phyloP scores from a whole-genome alignment of 352 stramenopile genomes.

The Phytophthora tentaculata region DNA sequence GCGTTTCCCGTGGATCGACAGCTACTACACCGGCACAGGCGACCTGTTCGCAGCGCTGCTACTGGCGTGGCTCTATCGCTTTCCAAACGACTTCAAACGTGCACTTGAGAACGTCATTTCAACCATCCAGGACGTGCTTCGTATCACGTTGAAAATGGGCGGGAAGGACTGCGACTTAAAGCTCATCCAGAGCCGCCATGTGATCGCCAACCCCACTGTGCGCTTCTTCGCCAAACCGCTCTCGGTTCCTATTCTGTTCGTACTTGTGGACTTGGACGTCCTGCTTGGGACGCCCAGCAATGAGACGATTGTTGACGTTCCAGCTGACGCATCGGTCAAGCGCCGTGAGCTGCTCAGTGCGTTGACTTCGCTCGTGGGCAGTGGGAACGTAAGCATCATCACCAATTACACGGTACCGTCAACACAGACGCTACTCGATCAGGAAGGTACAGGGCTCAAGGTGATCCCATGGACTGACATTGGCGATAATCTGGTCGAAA shows the following conservation, averaged over 20 bases:
- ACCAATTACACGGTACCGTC: conserved; percentile 37
- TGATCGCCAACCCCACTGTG: conserved; percentile 67
- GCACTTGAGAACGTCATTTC: conserved; percentile 80
- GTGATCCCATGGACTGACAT: conserved; percentile 26
- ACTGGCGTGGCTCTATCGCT: conserved; percentile 77
- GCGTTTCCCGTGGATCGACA: conserved; percentile 78
- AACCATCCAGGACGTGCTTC: conserved; percentile 83
- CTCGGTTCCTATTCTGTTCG: conserved; percentile 33
- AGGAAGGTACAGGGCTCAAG: conserved; percentile 10
- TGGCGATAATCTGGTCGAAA: conserved; percentile 20
- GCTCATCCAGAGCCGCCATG: conserved; percentile 80
- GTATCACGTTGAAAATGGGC: conserved; percentile 65
- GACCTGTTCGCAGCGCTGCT: conserved; percentile 86
- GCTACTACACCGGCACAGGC: conserved; percentile 86
- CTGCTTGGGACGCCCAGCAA: conserved; percentile 27
- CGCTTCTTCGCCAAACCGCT: conserved; percentile 57
- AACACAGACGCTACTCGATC: conserved; percentile 22
- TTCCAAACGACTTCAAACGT: conserved; percentile 66
- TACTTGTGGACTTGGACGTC: conserved; percentile 39
- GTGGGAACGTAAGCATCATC: conserved; percentile 33
- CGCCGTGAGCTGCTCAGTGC: conserved; percentile 24
- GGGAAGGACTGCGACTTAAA: conserved; percentile 82
- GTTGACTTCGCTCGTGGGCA: conserved; percentile 26
- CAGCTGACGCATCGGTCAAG: conserved; percentile 22
- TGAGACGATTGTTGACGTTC: conserved; percentile 22